Evolutionary conservation across 352 stramenopile species (phyloP).

Genomic region (Ophiocytium majus): DNA sequence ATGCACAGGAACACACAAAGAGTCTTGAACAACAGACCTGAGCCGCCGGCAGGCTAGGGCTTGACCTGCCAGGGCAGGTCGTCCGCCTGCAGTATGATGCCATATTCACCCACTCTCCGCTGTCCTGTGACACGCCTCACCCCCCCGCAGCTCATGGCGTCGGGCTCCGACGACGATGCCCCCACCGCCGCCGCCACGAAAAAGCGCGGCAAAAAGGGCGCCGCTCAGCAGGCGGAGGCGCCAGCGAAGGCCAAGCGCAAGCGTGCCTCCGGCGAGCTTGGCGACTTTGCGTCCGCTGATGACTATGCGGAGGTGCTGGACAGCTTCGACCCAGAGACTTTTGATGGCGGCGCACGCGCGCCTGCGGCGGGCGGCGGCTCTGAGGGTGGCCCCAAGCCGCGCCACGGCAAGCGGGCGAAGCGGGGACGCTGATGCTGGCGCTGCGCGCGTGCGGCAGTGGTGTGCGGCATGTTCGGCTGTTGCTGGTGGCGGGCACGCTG

Average conservation of each 20-base stretch:
- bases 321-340: conserved; percentile 32
- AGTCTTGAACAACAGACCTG: too few relatives aligned
- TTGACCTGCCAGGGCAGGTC: too few relatives aligned
- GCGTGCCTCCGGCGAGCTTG: background rate
- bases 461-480: too few relatives aligned
- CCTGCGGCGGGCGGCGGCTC: background rate
- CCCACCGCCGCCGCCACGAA: background rate
- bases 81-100: background rate
- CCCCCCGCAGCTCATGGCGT: background rate
- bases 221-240: background rate
- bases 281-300: conserved; percentile 37
- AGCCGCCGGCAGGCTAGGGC: too few relatives aligned
- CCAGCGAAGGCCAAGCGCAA: background rate
- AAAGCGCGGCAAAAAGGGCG: background rate
- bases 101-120: background rate
- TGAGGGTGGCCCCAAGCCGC: background rate
- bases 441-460: too few relatives aligned
- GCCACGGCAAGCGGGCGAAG: too few relatives aligned
- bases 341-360: conserved; percentile 1
- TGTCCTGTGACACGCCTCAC: background rate
- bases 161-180: background rate
- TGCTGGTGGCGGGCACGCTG: too few relatives aligned
- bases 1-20: too few relatives aligned
- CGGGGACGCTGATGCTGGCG: too few relatives aligned
- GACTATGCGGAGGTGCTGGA: conserved; percentile 45